A percentile compares a stretch with the other conserved stretches of the same genome.
These are phyloP conservation scores for Butyriboletus loyo DNA, from an alignment of 768 basidiomycete species.

Conservation along the genomic window DNA sequence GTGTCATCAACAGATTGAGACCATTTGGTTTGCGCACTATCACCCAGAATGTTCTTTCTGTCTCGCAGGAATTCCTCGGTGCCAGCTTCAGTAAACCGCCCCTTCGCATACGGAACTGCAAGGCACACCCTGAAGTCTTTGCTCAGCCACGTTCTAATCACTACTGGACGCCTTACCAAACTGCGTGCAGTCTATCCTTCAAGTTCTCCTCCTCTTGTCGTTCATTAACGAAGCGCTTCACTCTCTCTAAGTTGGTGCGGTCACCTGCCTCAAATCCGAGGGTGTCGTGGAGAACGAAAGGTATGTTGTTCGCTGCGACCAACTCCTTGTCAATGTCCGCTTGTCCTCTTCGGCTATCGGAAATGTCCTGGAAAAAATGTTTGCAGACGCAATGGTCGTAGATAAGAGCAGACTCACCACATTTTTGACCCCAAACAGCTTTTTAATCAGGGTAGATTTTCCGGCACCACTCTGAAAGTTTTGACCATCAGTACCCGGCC, in stretches of 20 bases:
- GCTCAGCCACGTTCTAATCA: neutral
- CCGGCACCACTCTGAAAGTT: neutral
- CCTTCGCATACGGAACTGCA: neutral
- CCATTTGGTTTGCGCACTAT: neutral
- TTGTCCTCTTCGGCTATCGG: neutral
- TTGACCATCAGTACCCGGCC: neutral
- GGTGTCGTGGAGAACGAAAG: neutral
- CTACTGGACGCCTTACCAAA: neutral
- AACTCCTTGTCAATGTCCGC: neutral
- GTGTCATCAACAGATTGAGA: neutral
- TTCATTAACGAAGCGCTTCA: neutral
- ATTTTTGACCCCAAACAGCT: neutral
- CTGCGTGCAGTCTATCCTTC: neutral
- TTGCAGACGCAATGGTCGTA: neutral
- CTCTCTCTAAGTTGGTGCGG: neutral
- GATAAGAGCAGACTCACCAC: neutral
- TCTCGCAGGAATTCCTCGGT: neutral
- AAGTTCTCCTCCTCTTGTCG: neutral
- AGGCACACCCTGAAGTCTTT: neutral
- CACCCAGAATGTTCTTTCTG: neutral
- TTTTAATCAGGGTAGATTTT: neutral
- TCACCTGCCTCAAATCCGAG: neutral
- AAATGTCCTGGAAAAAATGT: neutral
- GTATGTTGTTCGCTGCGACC: neutral
- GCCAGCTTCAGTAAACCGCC: neutral